Conservation (phyloP, 78 protist species). For the slime mould (Dictyostelium discoideum) region DNA sequence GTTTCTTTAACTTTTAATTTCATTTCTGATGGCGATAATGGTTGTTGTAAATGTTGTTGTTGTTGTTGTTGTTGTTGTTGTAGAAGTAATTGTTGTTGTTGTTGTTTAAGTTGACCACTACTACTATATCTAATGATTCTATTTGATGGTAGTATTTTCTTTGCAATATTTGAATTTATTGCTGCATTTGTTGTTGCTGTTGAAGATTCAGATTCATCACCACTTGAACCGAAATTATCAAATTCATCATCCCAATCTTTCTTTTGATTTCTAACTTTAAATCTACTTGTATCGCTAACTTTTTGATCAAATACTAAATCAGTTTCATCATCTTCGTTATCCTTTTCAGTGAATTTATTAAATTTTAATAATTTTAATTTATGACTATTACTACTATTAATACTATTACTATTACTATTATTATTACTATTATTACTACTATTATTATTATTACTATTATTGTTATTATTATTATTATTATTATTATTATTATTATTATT, state of each 20-base stretch:
- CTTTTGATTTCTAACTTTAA: conserved; percentile 14
- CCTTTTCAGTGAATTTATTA: conserved; percentile 20
- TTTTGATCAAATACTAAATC: neutral
- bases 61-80: neutral
- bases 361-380: neutral
- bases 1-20: conserved; percentile 9
- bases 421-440: conserved; percentile 6
- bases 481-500: neutral
- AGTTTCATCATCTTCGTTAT: neutral
- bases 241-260: conserved; percentile 14
- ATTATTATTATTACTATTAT: neutral
- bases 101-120: neutral
- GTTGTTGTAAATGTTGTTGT: neutral
- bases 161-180: neutral
- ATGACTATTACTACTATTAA: neutral
- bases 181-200: neutral
- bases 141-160: neutral
- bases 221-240: conserved; percentile 40
- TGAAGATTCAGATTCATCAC: neutral
- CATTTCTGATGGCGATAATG: neutral
- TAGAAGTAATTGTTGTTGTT: neutral
- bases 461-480: neutral
- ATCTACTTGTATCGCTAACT: neutral
- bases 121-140: neutral
- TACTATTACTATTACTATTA: conserved; percentile 9